Base-by-base conservation (phyloP, 2,329 filamentous ascomycete species). In the Monosporascus sp. region DNA sequence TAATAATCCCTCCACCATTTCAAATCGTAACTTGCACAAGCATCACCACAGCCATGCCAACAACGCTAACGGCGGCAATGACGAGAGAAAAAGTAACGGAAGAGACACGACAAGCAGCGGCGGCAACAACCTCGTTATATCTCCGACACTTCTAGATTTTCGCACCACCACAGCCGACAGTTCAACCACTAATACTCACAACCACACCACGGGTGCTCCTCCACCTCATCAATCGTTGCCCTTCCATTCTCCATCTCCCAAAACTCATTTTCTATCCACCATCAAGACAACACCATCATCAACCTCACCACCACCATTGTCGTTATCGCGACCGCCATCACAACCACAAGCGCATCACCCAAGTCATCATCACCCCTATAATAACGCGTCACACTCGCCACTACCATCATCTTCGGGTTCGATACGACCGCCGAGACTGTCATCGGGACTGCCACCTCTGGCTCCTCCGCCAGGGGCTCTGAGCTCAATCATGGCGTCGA, bases 401-500 rank as follows among this genome's bases (percentile, higher is more conserved):
- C 40, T 57, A 58, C 24, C 59, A 52, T 46, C 55, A 27, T 55
- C 58, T 48, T 58, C 61, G 20, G 51, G 58, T 16, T 52, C 60
- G 37, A 54, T 53, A 24, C 37, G 55, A n/a, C 24, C 57, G 16
- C 53, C 49, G 31, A 41, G 55, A 35, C 44, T 59, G 43, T 55
- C 64, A 11, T 58, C 58, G n/a, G 52, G 60, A 9, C 55, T 65
- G 52, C 63, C 66, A 47, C 58, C 62, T 52, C 60, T 68, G 64
- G 67, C 66, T 59, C 64, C 66, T 61, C 65, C 65, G 59, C 64
- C 62, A 49, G 67, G 65, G 54, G 64, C 64, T 52, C 55, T 67
- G 54, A 64, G 62, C 56, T 65, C 63, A 37, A 67, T 66, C 40
- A 67, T 68, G 65, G 62, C 67, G 27, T 66, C 65, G 35, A 60